A percentile compares a stretch with the other conserved stretches of the same genome.
These are phyloP conservation scores for Metarhizium sp. DNA, from an alignment of 2,329 filamentous ascomycete genomes.

Conservation along the genomic window DNA sequence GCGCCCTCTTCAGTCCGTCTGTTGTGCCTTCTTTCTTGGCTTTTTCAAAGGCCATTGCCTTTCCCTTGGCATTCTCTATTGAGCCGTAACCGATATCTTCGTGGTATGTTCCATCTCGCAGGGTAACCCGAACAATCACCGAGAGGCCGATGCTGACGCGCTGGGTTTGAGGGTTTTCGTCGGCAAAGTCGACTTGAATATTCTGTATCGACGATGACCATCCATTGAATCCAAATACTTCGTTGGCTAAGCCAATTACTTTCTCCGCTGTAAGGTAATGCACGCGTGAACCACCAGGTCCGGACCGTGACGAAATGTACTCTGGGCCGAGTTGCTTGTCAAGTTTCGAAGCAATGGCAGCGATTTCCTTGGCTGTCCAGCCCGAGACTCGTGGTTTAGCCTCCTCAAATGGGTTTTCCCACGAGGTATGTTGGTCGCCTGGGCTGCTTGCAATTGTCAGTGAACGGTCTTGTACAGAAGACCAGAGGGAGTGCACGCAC, in stretches of 20 bases:
- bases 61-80: conserved; percentile 92
- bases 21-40: conserved; percentile 98
- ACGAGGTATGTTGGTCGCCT: conserved; percentile 52
- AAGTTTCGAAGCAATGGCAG: conserved; percentile 74
- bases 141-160: conserved; percentile 80
- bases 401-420: conserved; percentile 76
- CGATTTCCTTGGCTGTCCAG: conserved; percentile 86
- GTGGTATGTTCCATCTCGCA: conserved; percentile 91
- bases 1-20: conserved; percentile 79
- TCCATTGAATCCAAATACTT: conserved; percentile 94
- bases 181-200: conserved; percentile 90
- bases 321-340: conserved; percentile 94
- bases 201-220: conserved; percentile 97
- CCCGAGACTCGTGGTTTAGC: conserved; percentile 57
- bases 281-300: conserved; percentile 75
- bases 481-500: conserved; percentile 21
- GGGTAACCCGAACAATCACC: conserved; percentile 80
- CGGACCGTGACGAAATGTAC: conserved; percentile 81
- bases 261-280: conserved; percentile 96
- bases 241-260: conserved; percentile 87
- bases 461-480: conserved; percentile 1
- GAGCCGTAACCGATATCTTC: conserved; percentile 97
- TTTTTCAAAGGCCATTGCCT: conserved; percentile 94
- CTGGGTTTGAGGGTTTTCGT: conserved; percentile 69
- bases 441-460: conserved; percentile 36